Conservation (phyloP, 2,329 filamentous ascomycete genomes). For the Cordyceps cicadae region DNA sequence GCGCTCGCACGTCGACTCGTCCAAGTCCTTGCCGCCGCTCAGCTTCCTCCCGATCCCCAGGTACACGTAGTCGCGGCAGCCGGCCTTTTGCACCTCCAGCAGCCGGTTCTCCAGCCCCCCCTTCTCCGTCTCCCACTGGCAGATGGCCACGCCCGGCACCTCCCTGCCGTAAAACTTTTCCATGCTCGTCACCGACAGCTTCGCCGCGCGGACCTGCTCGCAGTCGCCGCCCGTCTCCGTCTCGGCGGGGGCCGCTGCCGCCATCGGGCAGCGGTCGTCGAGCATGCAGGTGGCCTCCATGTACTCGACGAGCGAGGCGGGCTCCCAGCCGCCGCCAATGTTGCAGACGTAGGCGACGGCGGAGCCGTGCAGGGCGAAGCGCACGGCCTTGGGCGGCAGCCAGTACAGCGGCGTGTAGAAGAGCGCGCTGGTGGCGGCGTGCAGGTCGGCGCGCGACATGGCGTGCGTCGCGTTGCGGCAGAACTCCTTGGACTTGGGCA, state of each 20-base stretch:
- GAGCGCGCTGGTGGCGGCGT: constrained; percentile 10
- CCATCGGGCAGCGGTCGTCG: constrained; percentile 10
- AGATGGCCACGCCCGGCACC: constrained; percentile 7
- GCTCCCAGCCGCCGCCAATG: not conserved
- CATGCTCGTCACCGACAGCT: not conserved
- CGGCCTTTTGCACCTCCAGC: not conserved
- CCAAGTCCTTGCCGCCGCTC: not conserved
- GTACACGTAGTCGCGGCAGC: not conserved
- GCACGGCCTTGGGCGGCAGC: constrained; percentile 5
- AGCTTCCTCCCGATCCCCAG: not conserved
- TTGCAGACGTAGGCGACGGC: constrained; percentile 11
- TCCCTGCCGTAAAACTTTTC: constrained; percentile 12
- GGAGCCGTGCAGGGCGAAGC: constrained; percentile 10
- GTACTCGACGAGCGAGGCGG: constrained; percentile 12
- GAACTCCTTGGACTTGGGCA: not conserved
- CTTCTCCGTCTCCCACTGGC: constrained; percentile 10
- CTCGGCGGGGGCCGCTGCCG: too few species aligned
- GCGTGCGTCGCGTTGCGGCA: not conserved
- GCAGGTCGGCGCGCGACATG: not conserved
- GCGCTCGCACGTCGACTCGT: not conserved
- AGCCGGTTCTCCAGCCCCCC: constrained; percentile 3
- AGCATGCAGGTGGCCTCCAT: constrained; percentile 11
- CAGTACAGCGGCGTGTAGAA: constrained; percentile 12
- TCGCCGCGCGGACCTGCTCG: not conserved
- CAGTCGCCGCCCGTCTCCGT: too few species aligned